Percentiles rank a stretch among this genome's conserved stretches.
phyloP scores from a whole-genome alignment of 805 yeast genomes.

The Novakomyces olei region DNA sequence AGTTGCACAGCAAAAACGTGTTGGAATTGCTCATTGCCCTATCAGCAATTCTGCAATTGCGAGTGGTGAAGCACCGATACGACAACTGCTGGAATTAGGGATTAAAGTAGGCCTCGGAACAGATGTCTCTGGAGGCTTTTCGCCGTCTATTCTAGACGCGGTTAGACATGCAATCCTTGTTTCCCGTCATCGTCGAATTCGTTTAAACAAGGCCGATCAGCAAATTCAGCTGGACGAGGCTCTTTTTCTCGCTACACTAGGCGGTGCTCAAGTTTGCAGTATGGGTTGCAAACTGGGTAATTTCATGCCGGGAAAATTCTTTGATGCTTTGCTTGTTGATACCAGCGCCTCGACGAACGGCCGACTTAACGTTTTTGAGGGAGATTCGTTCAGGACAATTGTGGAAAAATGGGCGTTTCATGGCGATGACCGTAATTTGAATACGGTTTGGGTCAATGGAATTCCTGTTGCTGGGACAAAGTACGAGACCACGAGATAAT shows the following conservation, averaged over 20 bases:
- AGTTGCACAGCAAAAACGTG: conserved; percentile 28
- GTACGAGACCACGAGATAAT: too few relatives aligned
- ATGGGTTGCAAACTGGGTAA: conserved; percentile 39
- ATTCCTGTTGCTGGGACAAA: conserved; percentile 21
- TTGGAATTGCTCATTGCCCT: conserved; percentile 86
- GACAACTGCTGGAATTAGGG: conserved; percentile 38
- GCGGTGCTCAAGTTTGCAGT: conserved; percentile 65
- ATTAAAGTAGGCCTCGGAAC: conserved; percentile 67
- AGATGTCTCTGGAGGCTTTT: conserved; percentile 57
- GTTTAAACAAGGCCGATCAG: conserved; percentile 26
- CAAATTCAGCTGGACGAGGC: conserved; percentile 49
- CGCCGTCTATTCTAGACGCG: conserved; percentile 38
- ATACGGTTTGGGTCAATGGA: conserved; percentile 69
- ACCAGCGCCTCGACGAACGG: conserved; percentile 26
- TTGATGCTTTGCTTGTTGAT: conserved; percentile 66
- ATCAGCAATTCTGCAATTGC: conserved; percentile 70
- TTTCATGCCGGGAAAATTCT: conserved; percentile 55
- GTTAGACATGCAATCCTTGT: conserved; percentile 53
- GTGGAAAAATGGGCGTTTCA: conserved; percentile 77
- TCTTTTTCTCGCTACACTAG: conserved; percentile 60
- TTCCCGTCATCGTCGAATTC: conserved; percentile 33
- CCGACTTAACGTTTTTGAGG: conserved; percentile 42
- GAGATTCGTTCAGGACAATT: conserved; percentile 28
- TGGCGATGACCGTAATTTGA: conserved; percentile 83
- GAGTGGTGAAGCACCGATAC: conserved; percentile 73